Conservation (phyloP, 2,329 filamentous ascomycete species). For the Neonectria neomacrospora region DNA sequence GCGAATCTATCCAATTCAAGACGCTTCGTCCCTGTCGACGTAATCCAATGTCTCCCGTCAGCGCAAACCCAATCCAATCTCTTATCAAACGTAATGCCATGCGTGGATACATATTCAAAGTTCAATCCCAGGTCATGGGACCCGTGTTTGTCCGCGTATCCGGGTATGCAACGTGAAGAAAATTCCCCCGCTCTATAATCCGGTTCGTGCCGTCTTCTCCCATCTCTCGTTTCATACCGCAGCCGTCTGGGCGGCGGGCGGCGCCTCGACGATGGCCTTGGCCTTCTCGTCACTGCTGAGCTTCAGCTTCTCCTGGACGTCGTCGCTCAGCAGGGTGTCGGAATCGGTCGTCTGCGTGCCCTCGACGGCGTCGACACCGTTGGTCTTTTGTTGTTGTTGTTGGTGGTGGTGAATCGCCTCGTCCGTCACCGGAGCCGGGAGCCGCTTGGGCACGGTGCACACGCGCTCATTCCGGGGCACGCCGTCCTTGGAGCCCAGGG, state of each 20-base stretch:
- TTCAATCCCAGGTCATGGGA: not conserved
- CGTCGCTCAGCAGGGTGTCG: slow-evolving; percentile 41
- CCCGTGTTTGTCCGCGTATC: not conserved
- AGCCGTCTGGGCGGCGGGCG: slow-evolving; percentile 25
- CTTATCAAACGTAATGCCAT: not conserved
- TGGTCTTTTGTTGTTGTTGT: slow-evolving; percentile 23
- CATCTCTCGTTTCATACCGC: slow-evolving; percentile 21
- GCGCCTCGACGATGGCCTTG: slow-evolving; percentile 16
- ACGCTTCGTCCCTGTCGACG: not conserved
- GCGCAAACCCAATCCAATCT: not conserved
- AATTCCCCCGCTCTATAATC: slow-evolving; percentile 21
- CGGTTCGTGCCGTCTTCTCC: not conserved
- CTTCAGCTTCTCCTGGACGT: slow-evolving; percentile 48
- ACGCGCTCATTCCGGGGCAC: slow-evolving; percentile 59
- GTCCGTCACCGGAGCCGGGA: not conserved
- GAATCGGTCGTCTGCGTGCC: slow-evolving; percentile 44
- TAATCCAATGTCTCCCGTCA: not conserved
- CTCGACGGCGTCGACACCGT: slow-evolving; percentile 46
- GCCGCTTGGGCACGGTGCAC: slow-evolving; percentile 62
- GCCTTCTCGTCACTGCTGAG: slow-evolving; percentile 43
- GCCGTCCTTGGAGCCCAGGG: slow-evolving; percentile 60
- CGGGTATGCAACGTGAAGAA: not conserved
- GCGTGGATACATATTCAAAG: not conserved
- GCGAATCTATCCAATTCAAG: slow-evolving; percentile 1
- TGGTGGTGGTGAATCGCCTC: not conserved